Evolutionary conservation across 225 moss, liverwort and hornwort species (phyloP).

Genomic region (Pseudisothecium myosuroides): DNA sequence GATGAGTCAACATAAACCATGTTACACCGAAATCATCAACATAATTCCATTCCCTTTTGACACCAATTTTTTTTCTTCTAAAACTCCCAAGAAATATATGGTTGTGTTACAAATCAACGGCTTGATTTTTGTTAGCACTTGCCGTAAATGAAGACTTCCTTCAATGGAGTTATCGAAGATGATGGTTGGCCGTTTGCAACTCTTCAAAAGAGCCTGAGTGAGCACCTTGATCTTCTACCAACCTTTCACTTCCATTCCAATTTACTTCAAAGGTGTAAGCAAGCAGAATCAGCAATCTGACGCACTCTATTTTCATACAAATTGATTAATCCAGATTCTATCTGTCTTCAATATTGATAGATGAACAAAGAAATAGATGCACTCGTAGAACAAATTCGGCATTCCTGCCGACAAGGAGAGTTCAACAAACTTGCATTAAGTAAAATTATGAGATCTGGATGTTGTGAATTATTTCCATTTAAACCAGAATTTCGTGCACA

Average conservation of each 20-base stretch:
- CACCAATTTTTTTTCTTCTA: neutral
- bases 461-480: neutral
- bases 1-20: neutral
- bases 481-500: no score
- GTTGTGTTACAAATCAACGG: neutral
- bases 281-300: neutral
- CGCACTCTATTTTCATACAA: neutral
- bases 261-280: neutral
- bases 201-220: neutral
- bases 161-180: neutral
- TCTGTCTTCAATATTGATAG: no score
- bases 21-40: neutral
- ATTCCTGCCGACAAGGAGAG: neutral
- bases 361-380: neutral
- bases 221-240: neutral
- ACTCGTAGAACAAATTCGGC: neutral
- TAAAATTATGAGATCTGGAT: neutral
- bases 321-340: neutral
- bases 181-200: neutral
- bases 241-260: neutral
- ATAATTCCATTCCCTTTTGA: neutral
- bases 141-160: neutral
- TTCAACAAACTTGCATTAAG: neutral
- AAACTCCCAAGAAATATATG: neutral
- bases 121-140: neutral